Percentiles rank a stretch among this genome's conserved stretches.
phyloP scores from a whole-genome alignment of 2,329 filamentous ascomycete genomes.

The Clarireedia monteithiana region DNA sequence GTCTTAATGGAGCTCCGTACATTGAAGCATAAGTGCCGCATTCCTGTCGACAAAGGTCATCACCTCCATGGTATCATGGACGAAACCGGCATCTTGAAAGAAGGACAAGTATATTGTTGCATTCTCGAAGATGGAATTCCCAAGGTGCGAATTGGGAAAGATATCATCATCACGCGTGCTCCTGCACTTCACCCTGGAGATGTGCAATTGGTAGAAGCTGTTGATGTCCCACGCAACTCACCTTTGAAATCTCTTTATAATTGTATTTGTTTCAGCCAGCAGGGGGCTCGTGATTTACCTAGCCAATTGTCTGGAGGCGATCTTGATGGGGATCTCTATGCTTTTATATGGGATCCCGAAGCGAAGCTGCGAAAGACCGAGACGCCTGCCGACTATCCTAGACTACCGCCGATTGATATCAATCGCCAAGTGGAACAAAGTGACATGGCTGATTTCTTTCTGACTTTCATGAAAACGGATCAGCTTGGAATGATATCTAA shows the following conservation, averaged over 20 bases:
- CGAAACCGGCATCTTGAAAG: conserved; percentile 60
- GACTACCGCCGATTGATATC: conserved; percentile 49
- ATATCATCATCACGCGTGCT: conserved; percentile 60
- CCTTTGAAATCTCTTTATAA: conserved; percentile 58
- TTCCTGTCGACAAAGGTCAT: conserved; percentile 61
- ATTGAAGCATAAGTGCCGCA: conserved; percentile 72
- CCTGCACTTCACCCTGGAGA: conserved; percentile 79
- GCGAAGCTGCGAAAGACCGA: conserved; percentile 39
- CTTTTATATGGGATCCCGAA: conserved; percentile 63
- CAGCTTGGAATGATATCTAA: conserved; percentile 58
- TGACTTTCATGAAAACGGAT: conserved; percentile 67
- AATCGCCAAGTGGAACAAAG: conserved; percentile 46
- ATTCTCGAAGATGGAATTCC: conserved; percentile 33
- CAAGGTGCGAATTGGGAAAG: conserved; percentile 14
- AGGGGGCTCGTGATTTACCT: conserved; percentile 65
- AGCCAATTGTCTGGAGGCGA: conserved; percentile 76
- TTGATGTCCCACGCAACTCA: conserved; percentile 51
- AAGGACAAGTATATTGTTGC: conserved; percentile 61
- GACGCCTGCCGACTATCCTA: conserved; percentile 63
- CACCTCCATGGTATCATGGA: conserved; percentile 81
- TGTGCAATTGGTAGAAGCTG: conserved; percentile 57
- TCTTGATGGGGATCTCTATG: conserved; percentile 75
- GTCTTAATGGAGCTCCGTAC: conserved; percentile 64
- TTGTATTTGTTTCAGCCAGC: conserved; percentile 70
- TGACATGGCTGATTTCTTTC: conserved; percentile 75